Conservation (phyloP, 768 basidiomycete genomes). For the Coprinopsis sp. region DNA sequence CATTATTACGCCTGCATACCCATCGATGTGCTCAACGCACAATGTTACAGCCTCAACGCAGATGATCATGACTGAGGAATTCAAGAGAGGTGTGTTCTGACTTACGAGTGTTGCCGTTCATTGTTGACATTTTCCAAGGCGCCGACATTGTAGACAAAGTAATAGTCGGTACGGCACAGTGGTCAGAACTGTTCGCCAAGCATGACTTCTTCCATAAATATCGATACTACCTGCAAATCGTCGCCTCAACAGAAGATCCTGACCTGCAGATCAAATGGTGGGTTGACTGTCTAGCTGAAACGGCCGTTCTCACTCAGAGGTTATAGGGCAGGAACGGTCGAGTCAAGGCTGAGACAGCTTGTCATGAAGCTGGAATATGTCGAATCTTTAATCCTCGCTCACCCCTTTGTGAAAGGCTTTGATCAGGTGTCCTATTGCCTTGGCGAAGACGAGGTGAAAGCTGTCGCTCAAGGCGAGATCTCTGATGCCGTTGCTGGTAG, state of each 20-base stretch:
- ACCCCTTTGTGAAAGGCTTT: slow-evolving; percentile 94
- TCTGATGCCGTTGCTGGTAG: slow-evolving; percentile 67
- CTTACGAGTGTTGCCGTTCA: neutral
- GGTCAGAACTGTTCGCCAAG: slow-evolving; percentile 92
- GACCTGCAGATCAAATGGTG: slow-evolving; percentile 95
- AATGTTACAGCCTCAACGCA: slow-evolving; percentile 96
- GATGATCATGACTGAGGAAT: slow-evolving; percentile 93
- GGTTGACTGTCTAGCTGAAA: slow-evolving; percentile 18
- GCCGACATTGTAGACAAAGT: slow-evolving; percentile 93
- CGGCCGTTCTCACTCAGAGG: slow-evolving; percentile 3
- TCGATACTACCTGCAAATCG: slow-evolving; percentile 92
- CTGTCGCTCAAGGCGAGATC: slow-evolving; percentile 84
- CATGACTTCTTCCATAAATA: slow-evolving; percentile 98
- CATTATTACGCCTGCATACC: slow-evolving; percentile 98
- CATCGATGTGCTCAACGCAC: slow-evolving; percentile 98
- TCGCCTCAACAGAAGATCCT: slow-evolving; percentile 78
- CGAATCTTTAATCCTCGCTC: slow-evolving; percentile 85
- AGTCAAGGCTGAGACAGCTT: slow-evolving; percentile 91
- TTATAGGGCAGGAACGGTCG: slow-evolving; percentile 85
- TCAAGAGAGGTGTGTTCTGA: slow-evolving; percentile 68
- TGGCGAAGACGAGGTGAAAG: slow-evolving; percentile 80
- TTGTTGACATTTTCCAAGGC: slow-evolving; percentile 40
- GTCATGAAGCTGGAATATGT: slow-evolving; percentile 98
- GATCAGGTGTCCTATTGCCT: slow-evolving; percentile 83
- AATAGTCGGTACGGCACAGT: slow-evolving; percentile 73